Conservation (phyloP, 345 rosid species). For the Salix caprea region DNA sequence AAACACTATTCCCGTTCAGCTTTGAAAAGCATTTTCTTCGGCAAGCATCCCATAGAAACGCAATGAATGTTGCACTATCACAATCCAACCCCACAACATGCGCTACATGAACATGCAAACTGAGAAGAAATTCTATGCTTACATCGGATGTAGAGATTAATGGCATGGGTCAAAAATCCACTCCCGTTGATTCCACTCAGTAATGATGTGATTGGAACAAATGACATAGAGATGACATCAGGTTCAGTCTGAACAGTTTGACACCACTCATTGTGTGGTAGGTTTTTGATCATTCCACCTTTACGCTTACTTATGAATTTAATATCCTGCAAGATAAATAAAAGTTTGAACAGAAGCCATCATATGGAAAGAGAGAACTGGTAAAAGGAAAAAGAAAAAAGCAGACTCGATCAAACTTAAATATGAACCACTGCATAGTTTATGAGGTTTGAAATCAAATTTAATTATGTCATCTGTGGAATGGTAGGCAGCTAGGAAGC, state of each 20-base stretch:
- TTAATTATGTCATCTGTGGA: neutral
- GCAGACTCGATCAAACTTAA: neutral
- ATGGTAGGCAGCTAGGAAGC: neutral
- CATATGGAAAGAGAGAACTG: neutral
- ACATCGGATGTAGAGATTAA: slow-evolving; percentile 91
- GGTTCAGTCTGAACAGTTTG: slow-evolving; percentile 91
- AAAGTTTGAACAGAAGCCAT: neutral
- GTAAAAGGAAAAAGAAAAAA: neutral
- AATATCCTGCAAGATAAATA: slow-evolving; percentile 50
- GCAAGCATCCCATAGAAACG: neutral
- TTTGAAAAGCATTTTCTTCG: neutral
- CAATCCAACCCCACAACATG: neutral
- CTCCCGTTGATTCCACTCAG: slow-evolving; percentile 92
- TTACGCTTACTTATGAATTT: slow-evolving; percentile 62
- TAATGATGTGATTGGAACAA: slow-evolving; percentile 82
- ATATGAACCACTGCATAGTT: neutral
- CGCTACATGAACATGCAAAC: neutral
- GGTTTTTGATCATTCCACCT: slow-evolving; percentile 68
- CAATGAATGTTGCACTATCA: neutral
- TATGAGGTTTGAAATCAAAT: neutral
- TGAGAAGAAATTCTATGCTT: slow-evolving; percentile 18
- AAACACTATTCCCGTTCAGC: neutral
- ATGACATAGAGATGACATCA: slow-evolving; percentile 85
- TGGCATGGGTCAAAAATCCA: slow-evolving; percentile 95
- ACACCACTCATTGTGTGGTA: slow-evolving; percentile 84